phyloP scores from a whole-genome alignment of 495 filamentous ascomycete species.

The Penicillium bovifimosum region DNA sequence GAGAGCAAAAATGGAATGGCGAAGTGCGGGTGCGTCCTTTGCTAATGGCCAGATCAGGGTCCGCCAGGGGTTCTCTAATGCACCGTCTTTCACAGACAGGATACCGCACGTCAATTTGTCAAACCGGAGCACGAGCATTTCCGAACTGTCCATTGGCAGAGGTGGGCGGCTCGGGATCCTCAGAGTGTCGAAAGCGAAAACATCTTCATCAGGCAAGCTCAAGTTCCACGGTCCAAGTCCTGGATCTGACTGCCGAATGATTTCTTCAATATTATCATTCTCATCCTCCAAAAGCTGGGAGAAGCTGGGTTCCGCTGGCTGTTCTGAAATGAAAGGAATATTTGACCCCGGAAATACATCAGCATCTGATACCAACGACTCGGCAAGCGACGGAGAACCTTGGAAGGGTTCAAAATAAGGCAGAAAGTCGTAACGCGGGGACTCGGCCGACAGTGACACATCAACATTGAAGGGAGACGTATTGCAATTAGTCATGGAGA shows the following conservation, averaged over 20 bases:
- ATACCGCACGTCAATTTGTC: conserved; percentile 71
- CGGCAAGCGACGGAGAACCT: conserved; percentile 9
- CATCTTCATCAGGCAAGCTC: conserved; percentile 7
- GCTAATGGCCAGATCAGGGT: conserved; percentile 70
- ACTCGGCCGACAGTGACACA: conserved; percentile 16
- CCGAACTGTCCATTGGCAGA: conserved; percentile 47
- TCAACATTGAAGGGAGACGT: conserved; percentile 4
- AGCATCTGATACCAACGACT: conserved; percentile 4
- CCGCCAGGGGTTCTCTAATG: conserved; percentile 72
- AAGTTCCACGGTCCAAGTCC: conserved; percentile 35
- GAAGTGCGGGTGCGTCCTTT: conserved; percentile 60
- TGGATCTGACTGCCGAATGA: conserved; percentile 46
- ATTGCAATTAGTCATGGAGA: conserved; percentile 5
- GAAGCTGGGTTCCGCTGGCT: conserved; percentile 27
- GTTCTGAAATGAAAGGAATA: conserved; percentile 1
- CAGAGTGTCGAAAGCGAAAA: conserved; percentile 1
- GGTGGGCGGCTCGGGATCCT: conserved; percentile 14
- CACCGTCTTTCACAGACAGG: conserved; percentile 66
- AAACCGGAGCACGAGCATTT: conserved; percentile 63
- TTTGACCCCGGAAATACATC: conserved; percentile 5
- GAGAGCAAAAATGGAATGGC: conserved; percentile 69
- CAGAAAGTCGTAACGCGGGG: conserved; percentile 17
- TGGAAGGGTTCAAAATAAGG: conserved; percentile 22
- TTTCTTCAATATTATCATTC: conserved; percentile 56
- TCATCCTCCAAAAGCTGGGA: conserved; percentile 36